Percentiles rank a stretch among this genome's conserved stretches.
Evolutionary conservation across 352 stramenopile genomes (phyloP).

Genomic region (Phytophthora ramorum): DNA sequence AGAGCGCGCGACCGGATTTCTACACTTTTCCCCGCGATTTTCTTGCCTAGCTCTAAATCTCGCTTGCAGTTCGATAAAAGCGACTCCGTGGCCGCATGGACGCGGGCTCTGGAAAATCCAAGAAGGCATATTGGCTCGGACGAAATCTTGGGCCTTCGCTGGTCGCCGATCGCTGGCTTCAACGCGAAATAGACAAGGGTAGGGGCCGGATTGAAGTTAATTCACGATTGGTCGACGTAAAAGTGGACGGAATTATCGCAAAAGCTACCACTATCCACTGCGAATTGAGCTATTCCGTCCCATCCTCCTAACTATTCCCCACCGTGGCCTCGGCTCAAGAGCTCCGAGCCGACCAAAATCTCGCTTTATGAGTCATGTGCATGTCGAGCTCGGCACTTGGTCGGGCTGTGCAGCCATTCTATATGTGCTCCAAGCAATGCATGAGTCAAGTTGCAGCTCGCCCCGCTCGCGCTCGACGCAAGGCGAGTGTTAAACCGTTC

Average conservation of each 20-base stretch:
- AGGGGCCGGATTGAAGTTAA: conserved; percentile 2
- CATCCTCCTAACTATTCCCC: conserved; percentile 10
- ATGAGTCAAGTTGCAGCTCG: too few species aligned
- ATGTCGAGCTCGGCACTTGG: too few species aligned
- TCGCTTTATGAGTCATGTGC: too few species aligned
- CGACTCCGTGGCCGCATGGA: neutral
- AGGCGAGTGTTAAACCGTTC: neutral
- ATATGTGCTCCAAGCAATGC: too few species aligned
- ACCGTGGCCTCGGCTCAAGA: neutral
- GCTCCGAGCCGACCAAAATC: too few species aligned
- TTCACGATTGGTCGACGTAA: conserved; percentile 8
- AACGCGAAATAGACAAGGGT: neutral
- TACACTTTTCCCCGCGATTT: neutral
- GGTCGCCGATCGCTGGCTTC: too few species aligned
- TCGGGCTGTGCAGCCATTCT: neutral
- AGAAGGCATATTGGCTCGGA: neutral
- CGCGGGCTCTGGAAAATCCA: neutral
- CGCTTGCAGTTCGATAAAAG: conserved; percentile 8
- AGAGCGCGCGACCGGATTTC: too few species aligned
- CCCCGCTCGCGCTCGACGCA: neutral
- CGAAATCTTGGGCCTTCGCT: too few species aligned
- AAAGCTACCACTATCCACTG: conserved; percentile 1
- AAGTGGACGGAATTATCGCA: conserved; percentile 2
- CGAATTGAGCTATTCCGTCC: conserved; percentile 3
- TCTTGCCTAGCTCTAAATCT: conserved; percentile 1